Evolutionary conservation across 1,284 basidiomycete species (phyloP), one percentile per base, ranked within the genome.

Genomic region (Volvariella surrecta): DNA sequence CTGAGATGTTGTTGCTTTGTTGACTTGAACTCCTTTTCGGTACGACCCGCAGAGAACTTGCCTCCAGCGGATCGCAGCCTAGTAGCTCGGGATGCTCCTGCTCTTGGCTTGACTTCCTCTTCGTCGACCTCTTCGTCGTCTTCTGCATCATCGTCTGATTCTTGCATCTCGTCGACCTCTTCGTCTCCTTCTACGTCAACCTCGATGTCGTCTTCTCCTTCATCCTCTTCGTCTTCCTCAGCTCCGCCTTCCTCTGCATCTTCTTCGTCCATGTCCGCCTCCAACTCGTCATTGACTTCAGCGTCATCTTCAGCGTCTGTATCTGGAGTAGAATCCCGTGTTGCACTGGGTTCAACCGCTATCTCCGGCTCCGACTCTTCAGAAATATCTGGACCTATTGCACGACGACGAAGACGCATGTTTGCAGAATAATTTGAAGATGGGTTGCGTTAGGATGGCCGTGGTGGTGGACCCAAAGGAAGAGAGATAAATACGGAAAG

Each of bases 1-100:
- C 76, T 79, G n/a, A 83, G 66, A 3, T 71, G 64, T 10, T 69
- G 66, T 39, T 57, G 60, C 9, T 58, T 57, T 2, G 59, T 56
- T 1, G 62, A 57, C 1, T 64, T 59, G 2, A 63, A 54, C 8
- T 52, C 44, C 18, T 47, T 52, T 16, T 55, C 54, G n/a, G 54
- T 51, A 8, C 48, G 42, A 2, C 45, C 42, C 24, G 39, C 38
- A 11, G 10, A 19, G 13, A 17, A 32, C 37, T 13, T 45, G 37
- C 8, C 38, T 19, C 45, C 54, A 48, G 34, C 24, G 11, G 6
- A 6, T 11, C 24, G 6, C 24, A 28, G 15, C 34, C 7, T 35
- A 6, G 34, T 16, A 16, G 7, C n/a, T n/a, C n/a, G 4, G 6
- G n/a, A 6, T n/a, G 7, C 18, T 7, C 34, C 18, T 8, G n/a